phyloP scores from a whole-genome alignment of 2,329 filamentous ascomycete genomes.

The Penicillium sp. region DNA sequence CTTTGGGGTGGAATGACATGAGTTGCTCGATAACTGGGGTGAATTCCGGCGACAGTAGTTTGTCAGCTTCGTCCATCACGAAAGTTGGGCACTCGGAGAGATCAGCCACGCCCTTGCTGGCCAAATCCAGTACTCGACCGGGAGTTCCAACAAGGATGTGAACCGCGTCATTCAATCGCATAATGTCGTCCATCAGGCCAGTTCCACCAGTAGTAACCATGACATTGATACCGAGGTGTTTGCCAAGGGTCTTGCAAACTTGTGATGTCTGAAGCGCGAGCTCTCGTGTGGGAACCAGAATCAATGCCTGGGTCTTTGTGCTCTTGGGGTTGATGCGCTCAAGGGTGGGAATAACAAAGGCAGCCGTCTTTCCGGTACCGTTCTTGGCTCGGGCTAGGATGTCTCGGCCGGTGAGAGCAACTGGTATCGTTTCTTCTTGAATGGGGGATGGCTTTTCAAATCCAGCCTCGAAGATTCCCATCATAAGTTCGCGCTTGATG shows the following conservation, averaged over 20 bases:
- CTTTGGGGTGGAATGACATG: constrained; percentile 91
- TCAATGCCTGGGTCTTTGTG: constrained; percentile 93
- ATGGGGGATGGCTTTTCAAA: constrained; percentile 99
- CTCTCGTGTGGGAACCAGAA: constrained; percentile 95
- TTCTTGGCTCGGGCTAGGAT: constrained; percentile 97
- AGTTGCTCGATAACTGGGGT: constrained; percentile 97
- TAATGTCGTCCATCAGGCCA: constrained; percentile 91
- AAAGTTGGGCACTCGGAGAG: constrained; percentile 96
- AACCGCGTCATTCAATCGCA: constrained; percentile 89
- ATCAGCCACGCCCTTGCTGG: constrained; percentile 94
- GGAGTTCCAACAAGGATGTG: constrained; percentile 98
- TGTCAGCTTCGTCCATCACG: constrained; percentile 99
- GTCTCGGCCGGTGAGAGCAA: constrained; percentile 91
- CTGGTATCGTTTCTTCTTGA: constrained; percentile 98
- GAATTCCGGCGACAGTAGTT: constrained; percentile 94
- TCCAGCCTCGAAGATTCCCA: constrained; percentile 98
- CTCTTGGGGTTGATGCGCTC: constrained; percentile 97
- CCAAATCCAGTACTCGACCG: constrained; percentile 91
- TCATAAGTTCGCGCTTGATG: constrained; percentile 91
- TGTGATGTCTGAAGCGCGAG: constrained; percentile 97
- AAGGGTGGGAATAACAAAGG: constrained; percentile 93
- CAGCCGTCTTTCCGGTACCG: constrained; percentile 96
- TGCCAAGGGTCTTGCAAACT: constrained; percentile 97
- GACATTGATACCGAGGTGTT: constrained; percentile 95
- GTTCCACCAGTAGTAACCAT: constrained; percentile 99